Conservation (phyloP, 208 protist species). For the Giardia muris region DNA sequence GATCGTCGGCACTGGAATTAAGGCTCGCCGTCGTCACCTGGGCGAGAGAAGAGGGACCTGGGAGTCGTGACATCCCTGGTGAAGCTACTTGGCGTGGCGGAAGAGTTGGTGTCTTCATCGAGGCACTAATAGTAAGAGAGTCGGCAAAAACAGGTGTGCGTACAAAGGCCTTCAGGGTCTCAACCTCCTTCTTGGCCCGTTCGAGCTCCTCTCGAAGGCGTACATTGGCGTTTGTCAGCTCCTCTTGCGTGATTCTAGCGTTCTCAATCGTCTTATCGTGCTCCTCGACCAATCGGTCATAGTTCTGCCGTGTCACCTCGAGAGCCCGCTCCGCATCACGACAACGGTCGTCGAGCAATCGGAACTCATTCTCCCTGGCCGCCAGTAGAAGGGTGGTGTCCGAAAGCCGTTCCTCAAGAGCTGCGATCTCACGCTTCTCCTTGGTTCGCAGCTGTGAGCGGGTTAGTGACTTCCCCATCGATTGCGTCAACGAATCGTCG, state of each 20-base stretch:
- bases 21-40: too few species aligned
- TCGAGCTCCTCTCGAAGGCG: neutral
- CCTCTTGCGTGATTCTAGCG: neutral
- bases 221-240: neutral
- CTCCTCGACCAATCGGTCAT: neutral
- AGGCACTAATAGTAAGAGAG: too few species aligned
- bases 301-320: neutral
- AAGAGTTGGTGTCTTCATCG: too few species aligned
- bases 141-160: too few species aligned
- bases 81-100: too few species aligned
- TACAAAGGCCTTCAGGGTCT: too few species aligned
- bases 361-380: neutral
- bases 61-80: too few species aligned
- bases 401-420: neutral
- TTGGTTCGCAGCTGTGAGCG: too few species aligned
- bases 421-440: neutral
- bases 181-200: neutral
- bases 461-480: neutral
- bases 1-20: too few species aligned
- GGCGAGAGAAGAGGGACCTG: too few species aligned
- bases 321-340: neutral
- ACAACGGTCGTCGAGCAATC: neutral
- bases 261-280: neutral
- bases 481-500: neutral
- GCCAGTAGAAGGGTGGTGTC: neutral